Evolutionary conservation across 225 moss, liverwort and hornwort genomes (phyloP), one percentile per base, ranked within the genome.

Genomic region (Sphagnum tenellum): DNA sequence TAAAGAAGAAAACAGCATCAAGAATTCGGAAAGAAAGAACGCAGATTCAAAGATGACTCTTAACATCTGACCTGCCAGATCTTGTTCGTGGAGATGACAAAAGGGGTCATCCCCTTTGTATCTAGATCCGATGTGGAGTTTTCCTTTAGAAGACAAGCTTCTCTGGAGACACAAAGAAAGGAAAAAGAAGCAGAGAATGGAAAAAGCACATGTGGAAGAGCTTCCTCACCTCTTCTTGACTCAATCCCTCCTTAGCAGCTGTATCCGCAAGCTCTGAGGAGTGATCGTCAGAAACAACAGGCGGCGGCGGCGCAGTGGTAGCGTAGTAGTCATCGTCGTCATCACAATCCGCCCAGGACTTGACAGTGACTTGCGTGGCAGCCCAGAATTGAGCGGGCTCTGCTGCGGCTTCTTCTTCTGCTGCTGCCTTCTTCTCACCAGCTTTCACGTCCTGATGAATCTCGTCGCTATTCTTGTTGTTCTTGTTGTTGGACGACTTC

Each of bases 301-400:
- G 70, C 7, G 98, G 83, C 53, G 98, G 98, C 6, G 98, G 90
- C 46, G 93, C 90, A 59, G 93, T 82, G 60, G 90, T 90, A 12
- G 89, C 89, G 55, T 90, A 98, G 82, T 98, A 93, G 81, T 98
- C 93, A 51, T 98, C 98, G 63, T 96, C 95, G 65, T 98, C 98
- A 70, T 98, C 98, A 72, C 93, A 98, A 88, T 98, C 98, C 46
- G 98, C 98, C 98, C 98, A 98, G 71, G 98, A 93, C 89, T 98
- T 98, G 56, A 93, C 93, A 45, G 87, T 87, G 13, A 98, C 86
- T 69, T 90, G 98, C 59, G 92, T 90, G 8, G 98, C 85, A 3
- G 92, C 89, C 93, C 93, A 98, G 70, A 93, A 89, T 89, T 93
- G 93, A 73, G 88, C 83, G 46, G 85, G 85, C 84, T 90, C 93